Base-by-base conservation (phyloP, 2,329 filamentous ascomycete genomes). In the Colletotrichum chrysophilum region DNA sequence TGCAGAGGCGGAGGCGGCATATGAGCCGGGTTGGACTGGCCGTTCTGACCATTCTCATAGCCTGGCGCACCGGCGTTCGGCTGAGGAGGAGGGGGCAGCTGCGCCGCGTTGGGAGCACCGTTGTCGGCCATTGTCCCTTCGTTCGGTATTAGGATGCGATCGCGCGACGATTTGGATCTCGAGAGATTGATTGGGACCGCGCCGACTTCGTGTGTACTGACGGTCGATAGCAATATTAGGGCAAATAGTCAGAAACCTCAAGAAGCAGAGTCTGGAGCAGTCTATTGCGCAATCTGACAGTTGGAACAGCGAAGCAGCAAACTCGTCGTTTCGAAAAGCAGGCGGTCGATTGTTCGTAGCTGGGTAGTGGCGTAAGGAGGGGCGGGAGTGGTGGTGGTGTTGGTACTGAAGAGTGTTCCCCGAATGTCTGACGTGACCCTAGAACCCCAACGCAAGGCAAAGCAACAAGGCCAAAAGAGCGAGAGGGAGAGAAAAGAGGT, bases 1-100 rank as follows among this genome's bases (percentile, higher is more conserved):
- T 97, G 94, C 77, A 98, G 93, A 79, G 96, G 94, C 77, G 96
- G 96, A 73, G 96, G 96, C 75, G 95, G 94, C 94, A 98, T 96
- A 85, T 97, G 94, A 79, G 91, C 87, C 78, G 92, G 90, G 83
- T 93, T 93, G 78, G 89, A 87, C 86, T 95, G 94, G 79, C 90
- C 90, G 83, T 93, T 93, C 85, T 94, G 93, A 79, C 91, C 90
- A 81, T 90, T 91, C 83, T 96, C 94, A 86, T 94, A 96, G 83
- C 94, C 95, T 80, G 94, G 93, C 79, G 93, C 93, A 82, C 92
- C 93, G 79, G 92, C 89, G 80, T 93, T 91, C 77, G 91, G 87
- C 84, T 94, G 92, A 71, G 93, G 91, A 78, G 93, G 92, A 77
- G 92, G 91, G 68, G 94, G 93, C 79, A 96, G 91, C 85, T 94